Percentiles rank a stretch among this genome's conserved stretches.
Evolutionary conservation across 1,139 yeast genomes (phyloP).

Genomic region (Candida labiduridarum): DNA sequence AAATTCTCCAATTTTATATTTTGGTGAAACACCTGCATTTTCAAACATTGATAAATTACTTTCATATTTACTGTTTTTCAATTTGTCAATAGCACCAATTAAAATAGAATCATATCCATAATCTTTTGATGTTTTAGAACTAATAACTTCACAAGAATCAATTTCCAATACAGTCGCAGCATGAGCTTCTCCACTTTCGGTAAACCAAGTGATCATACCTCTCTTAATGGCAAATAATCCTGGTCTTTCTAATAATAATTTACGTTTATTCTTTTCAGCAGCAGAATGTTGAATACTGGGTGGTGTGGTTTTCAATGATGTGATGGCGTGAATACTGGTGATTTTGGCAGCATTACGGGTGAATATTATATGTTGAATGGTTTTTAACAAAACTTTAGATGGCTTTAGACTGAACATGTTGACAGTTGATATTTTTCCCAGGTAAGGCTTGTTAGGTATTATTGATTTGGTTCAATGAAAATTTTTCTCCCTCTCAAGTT

Average conservation of each 20-base stretch:
- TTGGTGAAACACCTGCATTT: constrained; percentile 83
- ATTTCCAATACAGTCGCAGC: constrained; percentile 88
- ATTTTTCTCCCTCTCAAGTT: neutral
- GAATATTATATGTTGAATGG: neutral
- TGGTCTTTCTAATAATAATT: constrained; percentile 71
- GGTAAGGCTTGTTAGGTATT: neutral
- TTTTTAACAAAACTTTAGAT: neutral
- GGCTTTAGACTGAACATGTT: constrained; percentile 6
- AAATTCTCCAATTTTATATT: constrained; percentile 73
- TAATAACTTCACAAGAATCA: constrained; percentile 83
- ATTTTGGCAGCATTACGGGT: constrained; percentile 48
- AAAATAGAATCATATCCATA: constrained; percentile 87
- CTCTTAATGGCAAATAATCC: constrained; percentile 83
- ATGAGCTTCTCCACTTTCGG: constrained; percentile 63
- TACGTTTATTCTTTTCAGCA: constrained; percentile 61
- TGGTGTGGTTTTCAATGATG: constrained; percentile 46
- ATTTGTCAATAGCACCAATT: constrained; percentile 80
- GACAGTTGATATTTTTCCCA: neutral
- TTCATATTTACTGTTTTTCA: constrained; percentile 60
- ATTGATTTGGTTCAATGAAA: neutral
- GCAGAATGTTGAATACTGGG: constrained; percentile 56
- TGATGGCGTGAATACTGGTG: constrained; percentile 55
- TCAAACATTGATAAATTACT: constrained; percentile 76
- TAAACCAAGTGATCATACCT: constrained; percentile 89
- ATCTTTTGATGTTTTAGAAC: constrained; percentile 63